Evolutionary conservation across 129 eudicot species (phyloP).

Genomic region (Apium graveolens): DNA sequence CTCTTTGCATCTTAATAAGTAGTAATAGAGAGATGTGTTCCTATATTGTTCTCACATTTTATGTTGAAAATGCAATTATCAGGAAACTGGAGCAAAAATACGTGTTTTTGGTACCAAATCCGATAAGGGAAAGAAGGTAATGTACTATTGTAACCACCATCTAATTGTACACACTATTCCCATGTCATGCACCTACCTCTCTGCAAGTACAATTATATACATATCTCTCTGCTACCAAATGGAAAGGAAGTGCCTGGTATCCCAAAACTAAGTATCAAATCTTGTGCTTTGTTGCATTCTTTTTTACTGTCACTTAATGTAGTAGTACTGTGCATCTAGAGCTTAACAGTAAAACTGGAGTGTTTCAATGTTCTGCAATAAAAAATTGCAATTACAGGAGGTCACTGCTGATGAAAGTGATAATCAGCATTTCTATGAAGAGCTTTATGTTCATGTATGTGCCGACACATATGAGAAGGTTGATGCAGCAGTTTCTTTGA

Average conservation of each 20-base stretch:
- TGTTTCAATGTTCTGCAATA: not conserved
- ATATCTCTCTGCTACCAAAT: not conserved
- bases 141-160: not conserved
- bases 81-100: constrained; percentile 95
- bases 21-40: not conserved
- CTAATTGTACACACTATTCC: not conserved
- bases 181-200: not conserved
- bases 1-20: not conserved
- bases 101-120: constrained; percentile 72
- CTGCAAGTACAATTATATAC: not conserved
- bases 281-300: not conserved
- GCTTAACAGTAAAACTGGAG: not conserved
- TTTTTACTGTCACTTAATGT: not conserved
- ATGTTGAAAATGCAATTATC: constrained; percentile 12
- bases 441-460: constrained; percentile 52
- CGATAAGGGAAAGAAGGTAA: constrained; percentile 55
- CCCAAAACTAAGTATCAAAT: not conserved
- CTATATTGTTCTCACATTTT: not conserved
- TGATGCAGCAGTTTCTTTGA: constrained; percentile 81
- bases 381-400: constrained; percentile 3
- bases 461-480: constrained; percentile 83
- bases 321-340: not conserved
- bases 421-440: constrained; percentile 42
- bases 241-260: not conserved
- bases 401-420: constrained; percentile 43